A percentile compares a stretch with the other conserved stretches of the same genome.
phyloP scores from a whole-genome alignment of 345 rosid genomes.

The Brassica cretica region DNA sequence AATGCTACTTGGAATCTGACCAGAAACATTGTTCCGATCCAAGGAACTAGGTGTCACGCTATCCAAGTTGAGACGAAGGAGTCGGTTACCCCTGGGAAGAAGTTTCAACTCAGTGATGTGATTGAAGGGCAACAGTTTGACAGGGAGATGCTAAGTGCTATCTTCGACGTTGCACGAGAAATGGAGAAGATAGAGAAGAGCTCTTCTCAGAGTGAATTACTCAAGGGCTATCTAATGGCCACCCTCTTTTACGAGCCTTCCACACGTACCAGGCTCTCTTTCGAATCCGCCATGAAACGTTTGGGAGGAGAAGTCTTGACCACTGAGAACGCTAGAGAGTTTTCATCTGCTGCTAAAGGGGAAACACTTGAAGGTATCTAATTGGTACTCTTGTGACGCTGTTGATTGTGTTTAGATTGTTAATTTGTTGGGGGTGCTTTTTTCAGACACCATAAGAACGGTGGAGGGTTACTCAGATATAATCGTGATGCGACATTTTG shows the following conservation, averaged over 20 bases:
- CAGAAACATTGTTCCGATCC: slow-evolving; percentile 13
- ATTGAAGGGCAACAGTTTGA: slow-evolving; percentile 96
- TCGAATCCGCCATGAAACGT: slow-evolving; percentile 97
- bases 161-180: slow-evolving; percentile 77
- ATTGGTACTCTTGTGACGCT: slow-evolving; percentile 1
- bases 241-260: slow-evolving; percentile 97
- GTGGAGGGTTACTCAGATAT: slow-evolving; percentile 92
- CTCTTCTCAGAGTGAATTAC: slow-evolving; percentile 72
- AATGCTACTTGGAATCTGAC: slow-evolving; percentile 29
- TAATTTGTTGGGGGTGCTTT: not conserved
- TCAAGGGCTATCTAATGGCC: slow-evolving; percentile 89
- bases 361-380: slow-evolving; percentile 91
- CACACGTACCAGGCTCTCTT: slow-evolving; percentile 91
- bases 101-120: slow-evolving; percentile 77
- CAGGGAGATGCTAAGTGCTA: slow-evolving; percentile 67
- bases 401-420: not conserved
- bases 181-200: slow-evolving; percentile 84
- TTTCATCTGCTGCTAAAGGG: slow-evolving; percentile 96
- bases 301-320: slow-evolving; percentile 95
- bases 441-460: slow-evolving; percentile 85
- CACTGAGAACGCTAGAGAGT: slow-evolving; percentile 92
- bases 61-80: slow-evolving; percentile 39
- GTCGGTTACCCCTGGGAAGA: slow-evolving; percentile 43
- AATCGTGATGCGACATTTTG: slow-evolving; percentile 94
- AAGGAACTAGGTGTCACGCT: slow-evolving; percentile 43